A percentile compares a stretch with the other conserved stretches of the same genome.
Conservation (phyloP, 1,139 yeast genomes). For the Blastobotrys indianensis region DNA sequence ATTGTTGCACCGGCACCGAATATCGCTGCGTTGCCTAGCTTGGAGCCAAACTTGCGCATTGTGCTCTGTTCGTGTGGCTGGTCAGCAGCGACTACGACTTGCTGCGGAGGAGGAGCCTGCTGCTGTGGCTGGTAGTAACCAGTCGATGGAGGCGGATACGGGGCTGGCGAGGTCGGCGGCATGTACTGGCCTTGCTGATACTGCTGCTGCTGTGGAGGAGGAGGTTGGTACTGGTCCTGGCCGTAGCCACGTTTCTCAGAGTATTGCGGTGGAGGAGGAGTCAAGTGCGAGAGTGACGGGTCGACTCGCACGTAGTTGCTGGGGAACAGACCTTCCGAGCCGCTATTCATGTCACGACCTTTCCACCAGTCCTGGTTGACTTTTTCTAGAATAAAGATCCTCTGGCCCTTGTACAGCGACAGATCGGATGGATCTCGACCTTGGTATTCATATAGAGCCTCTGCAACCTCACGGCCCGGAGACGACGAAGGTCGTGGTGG, state of each 20-base stretch:
- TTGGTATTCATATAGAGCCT: constrained; percentile 65
- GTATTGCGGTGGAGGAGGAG: constrained; percentile 20
- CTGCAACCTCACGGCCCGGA: constrained; percentile 40
- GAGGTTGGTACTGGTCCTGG: constrained; percentile 12
- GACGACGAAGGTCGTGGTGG: constrained; percentile 23
- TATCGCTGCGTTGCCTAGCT: constrained; percentile 86
- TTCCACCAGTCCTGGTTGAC: constrained; percentile 89
- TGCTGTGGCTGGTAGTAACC: constrained; percentile 24
- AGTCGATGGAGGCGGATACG: constrained; percentile 41
- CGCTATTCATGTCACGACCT: constrained; percentile 51
- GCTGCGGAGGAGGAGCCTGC: constrained; percentile 26
- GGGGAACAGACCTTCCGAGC: constrained; percentile 78
- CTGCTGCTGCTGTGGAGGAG: constrained; percentile 12
- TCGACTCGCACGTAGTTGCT: constrained; percentile 52
- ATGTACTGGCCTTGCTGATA: constrained; percentile 33
- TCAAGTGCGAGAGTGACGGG: constrained; percentile 14
- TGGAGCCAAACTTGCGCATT: constrained; percentile 68
- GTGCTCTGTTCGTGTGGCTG: constrained; percentile 25
- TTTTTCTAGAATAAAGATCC: constrained; percentile 62
- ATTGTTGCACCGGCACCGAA: constrained; percentile 98
- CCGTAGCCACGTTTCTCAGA: constrained; percentile 9
- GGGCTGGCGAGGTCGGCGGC: constrained; percentile 14
- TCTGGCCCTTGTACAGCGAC: constrained; percentile 57
- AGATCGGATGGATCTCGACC: constrained; percentile 73
- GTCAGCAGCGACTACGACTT: constrained; percentile 26